Conservation (phyloP, 192 early-diverging fungal species). For the Mortierella claussenii region DNA sequence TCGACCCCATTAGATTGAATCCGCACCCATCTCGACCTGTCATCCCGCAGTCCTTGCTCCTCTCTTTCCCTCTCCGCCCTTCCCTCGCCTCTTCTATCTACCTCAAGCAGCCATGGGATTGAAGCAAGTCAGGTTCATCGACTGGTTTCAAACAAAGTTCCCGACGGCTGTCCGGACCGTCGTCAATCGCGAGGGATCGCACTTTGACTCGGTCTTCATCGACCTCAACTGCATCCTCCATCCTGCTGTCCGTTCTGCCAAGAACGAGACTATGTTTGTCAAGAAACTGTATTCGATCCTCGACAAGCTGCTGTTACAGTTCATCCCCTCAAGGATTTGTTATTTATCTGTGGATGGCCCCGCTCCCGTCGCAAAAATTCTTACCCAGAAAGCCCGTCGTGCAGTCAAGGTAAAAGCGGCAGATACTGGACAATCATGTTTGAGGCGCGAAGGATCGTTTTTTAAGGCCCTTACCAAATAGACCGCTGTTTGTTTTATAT, state of each 20-base stretch:
- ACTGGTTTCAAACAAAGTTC: conserved; percentile 48
- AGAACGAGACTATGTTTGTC: conserved; percentile 41
- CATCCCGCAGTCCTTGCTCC: too few relatives aligned
- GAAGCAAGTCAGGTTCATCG: conserved; percentile 52
- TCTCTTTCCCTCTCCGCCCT: neutral
- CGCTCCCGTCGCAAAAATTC: conserved; percentile 44
- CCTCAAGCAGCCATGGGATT: conserved; percentile 42
- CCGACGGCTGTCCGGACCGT: conserved; percentile 6
- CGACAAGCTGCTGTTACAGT: conserved; percentile 31
- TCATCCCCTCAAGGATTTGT: conserved; percentile 39
- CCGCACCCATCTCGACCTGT: too few relatives aligned
- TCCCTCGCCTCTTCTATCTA: neutral
- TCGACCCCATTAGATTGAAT: too few relatives aligned
- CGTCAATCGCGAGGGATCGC: conserved; percentile 6
- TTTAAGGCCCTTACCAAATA: too few relatives aligned
- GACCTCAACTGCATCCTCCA: conserved; percentile 53
- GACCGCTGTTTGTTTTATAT: too few relatives aligned
- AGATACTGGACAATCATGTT: too few relatives aligned
- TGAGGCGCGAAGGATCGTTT: too few relatives aligned
- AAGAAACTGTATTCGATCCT: conserved; percentile 43
- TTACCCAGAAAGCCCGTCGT: conserved; percentile 45
- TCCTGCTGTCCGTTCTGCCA: conserved; percentile 35
- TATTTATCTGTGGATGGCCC: conserved; percentile 52
- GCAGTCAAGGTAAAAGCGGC: conserved; percentile 11
- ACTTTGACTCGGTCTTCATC: conserved; percentile 54